Conservation (phyloP, 2,329 filamentous ascomycete genomes). For the Torrubiellomyces zombiae region DNA sequence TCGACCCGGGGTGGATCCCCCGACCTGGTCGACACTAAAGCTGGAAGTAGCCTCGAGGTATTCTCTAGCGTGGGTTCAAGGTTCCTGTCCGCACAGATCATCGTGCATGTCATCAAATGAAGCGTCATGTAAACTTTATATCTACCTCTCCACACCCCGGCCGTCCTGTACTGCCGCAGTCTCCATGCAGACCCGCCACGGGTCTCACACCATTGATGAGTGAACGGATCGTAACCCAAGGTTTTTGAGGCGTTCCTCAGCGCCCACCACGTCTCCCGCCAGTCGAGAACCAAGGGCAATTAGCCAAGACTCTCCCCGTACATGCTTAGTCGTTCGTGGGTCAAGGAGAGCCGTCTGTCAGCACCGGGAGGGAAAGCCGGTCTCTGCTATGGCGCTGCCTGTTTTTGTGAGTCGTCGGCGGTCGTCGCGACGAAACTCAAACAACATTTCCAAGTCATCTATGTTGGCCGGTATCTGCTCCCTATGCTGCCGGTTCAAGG, state of each 20-base stretch:
- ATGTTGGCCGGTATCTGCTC: too few relatives aligned
- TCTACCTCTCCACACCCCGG: conserved; percentile 16
- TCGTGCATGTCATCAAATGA: conserved; percentile 2
- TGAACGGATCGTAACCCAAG: conserved; percentile 21
- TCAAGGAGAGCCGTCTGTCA: too few relatives aligned
- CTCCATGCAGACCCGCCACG: conserved; percentile 19
- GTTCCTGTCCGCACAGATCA: conserved; percentile 1
- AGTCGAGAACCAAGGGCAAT: too few relatives aligned
- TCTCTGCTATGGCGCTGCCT: too few relatives aligned
- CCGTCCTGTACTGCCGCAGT: conserved; percentile 16
- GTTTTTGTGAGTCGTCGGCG: too few relatives aligned
- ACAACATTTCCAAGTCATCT: too few relatives aligned
- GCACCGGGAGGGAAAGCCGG: too few relatives aligned
- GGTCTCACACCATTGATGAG: conserved; percentile 22
- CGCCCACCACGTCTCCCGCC: conserved; percentile 4
- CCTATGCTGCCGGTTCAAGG: too few relatives aligned
- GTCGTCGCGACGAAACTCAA: too few relatives aligned
- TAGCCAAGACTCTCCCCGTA: too few relatives aligned
- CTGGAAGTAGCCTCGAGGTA: conserved; percentile 10
- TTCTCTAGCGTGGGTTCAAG: conserved; percentile 8
- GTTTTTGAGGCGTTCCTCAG: conserved; percentile 15
- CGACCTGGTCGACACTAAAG: conserved; percentile 18
- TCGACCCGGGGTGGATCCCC: conserved; percentile 21
- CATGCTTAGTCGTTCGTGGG: too few relatives aligned
- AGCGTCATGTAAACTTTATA: conserved; percentile 13